phyloP scores from a whole-genome alignment of 352 stramenopile species.

The Phytophthora cryptogea region DNA sequence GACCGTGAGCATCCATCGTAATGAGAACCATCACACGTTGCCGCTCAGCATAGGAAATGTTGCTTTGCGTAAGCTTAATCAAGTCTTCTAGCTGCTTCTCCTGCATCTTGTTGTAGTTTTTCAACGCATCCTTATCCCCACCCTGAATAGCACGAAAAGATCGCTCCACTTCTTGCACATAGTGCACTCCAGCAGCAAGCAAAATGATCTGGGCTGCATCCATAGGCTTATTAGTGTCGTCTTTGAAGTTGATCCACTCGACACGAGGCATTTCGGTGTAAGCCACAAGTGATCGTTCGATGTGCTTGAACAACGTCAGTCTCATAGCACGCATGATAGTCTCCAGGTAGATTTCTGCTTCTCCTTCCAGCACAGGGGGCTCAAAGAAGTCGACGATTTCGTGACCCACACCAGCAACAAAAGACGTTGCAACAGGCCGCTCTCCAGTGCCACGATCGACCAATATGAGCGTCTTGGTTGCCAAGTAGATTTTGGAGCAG shows the following conservation, averaged over 20 bases:
- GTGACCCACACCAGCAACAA: conserved; percentile 94
- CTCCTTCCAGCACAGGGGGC: conserved; percentile 92
- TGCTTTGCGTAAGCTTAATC: conserved; percentile 91
- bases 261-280: conserved; percentile 92
- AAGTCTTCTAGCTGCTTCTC: conserved; percentile 94
- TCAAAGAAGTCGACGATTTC: conserved; percentile 95
- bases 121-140: conserved; percentile 86
- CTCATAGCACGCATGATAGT: conserved; percentile 95
- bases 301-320: conserved; percentile 93
- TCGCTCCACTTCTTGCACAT: conserved; percentile 92
- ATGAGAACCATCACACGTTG: conserved; percentile 96
- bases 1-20: conserved; percentile 94
- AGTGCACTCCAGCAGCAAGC: conserved; percentile 92
- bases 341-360: conserved; percentile 98
- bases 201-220: conserved; percentile 97
- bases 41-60: conserved; percentile 92
- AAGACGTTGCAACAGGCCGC: conserved; percentile 88
- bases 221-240: conserved; percentile 81
- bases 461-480: conserved; percentile 92
- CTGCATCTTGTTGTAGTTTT: conserved; percentile 92
- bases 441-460: conserved; percentile 56
- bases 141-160: conserved; percentile 77
- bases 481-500: conserved; percentile 96
- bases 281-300: conserved; percentile 90
- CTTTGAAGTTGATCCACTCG: conserved; percentile 97